These are phyloP conservation scores for Cucurbita moschata DNA, from an alignment of 306 rosid species.

Conservation along the genomic window DNA sequence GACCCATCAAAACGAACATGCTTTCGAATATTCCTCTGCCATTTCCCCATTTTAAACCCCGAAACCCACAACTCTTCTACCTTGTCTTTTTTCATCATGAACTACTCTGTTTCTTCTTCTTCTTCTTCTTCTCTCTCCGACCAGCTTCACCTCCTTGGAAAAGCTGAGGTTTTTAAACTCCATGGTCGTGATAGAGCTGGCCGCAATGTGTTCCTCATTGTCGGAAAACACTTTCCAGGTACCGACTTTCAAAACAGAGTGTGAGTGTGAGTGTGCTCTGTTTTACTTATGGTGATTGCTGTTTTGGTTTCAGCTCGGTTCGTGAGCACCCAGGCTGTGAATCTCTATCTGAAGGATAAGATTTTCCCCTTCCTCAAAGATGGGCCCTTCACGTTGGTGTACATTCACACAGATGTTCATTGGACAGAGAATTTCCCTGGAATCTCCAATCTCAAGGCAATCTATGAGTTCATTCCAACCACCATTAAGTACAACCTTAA, in stretches of 20 bases:
- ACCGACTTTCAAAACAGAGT: background rate
- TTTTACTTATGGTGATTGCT: background rate
- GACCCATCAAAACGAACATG: background rate
- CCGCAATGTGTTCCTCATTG: background rate
- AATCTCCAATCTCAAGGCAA: background rate
- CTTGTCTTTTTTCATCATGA: background rate
- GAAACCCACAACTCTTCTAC: background rate
- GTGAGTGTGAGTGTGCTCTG: background rate
- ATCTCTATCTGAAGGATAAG: background rate
- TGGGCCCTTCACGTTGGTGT: slow-evolving; percentile 4
- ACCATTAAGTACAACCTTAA: background rate
- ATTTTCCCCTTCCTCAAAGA: background rate
- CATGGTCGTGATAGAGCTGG: slow-evolving; percentile 6
- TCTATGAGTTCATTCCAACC: background rate
- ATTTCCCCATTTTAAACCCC: background rate
- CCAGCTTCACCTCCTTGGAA: background rate
- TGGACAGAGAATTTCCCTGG: slow-evolving; percentile 1
- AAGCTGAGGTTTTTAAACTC: slow-evolving; percentile 1
- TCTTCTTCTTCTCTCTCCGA: background rate
- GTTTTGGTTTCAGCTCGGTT: background rate
- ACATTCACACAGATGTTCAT: slow-evolving; percentile 6
- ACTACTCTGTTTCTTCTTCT: background rate
- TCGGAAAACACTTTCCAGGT: slow-evolving; percentile 7
- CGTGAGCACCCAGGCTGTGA: slow-evolving; percentile 2
- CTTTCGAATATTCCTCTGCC: slow-evolving; percentile 2